Base-by-base conservation (phyloP, 1,284 basidiomycete genomes). In the Tranzscheliella williamsii region DNA sequence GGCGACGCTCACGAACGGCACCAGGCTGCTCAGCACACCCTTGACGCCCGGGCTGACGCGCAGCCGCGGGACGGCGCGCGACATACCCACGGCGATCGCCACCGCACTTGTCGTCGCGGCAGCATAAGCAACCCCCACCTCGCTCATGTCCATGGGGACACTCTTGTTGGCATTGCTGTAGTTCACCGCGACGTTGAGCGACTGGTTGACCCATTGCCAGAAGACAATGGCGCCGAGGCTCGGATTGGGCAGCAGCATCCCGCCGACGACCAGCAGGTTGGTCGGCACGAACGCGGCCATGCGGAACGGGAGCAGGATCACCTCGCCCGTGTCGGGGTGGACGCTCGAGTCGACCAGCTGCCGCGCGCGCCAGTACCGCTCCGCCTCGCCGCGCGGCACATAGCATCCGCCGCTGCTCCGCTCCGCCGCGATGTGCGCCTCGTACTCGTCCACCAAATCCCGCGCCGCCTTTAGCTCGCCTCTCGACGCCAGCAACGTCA, bases 161-260 rank as follows among this genome's bases (percentile, higher is more conserved):
- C 75, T 76, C 62, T 81, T 81, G 73, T 81, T 81, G 26, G 81
- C 81, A 54, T 82, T 82, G 38, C 72, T 72, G 65, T 78, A 80
- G 57, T 80, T 62, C 20, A 61, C 55, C 9, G 56, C 53, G 3
- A 64, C 58, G 24, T 61, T 83, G 20, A 83, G 70, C 1, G 78
- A 79, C 69, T 83, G 82, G 57, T 83, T 83, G 5, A 79, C 78
- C 80, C 80, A 83, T 66, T 83, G 82, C 82, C 81, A 83, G 67
- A 82, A 81, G 44, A 83, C 79, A 58, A 80, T 74, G 17, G 71
- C 73, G 6, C 63, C 57, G 40, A 72, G 40, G 41, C 35, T 41
- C 9, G 50, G 47, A 24, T 48, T 58, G 30, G 57, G 54, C 42
- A 63, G 48, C 26, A 68, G n/a, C 81, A 82, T 81, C 16, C 81